Conservation (phyloP, 164 flowering plant species). For the Paratinospora sagittata region DNA sequence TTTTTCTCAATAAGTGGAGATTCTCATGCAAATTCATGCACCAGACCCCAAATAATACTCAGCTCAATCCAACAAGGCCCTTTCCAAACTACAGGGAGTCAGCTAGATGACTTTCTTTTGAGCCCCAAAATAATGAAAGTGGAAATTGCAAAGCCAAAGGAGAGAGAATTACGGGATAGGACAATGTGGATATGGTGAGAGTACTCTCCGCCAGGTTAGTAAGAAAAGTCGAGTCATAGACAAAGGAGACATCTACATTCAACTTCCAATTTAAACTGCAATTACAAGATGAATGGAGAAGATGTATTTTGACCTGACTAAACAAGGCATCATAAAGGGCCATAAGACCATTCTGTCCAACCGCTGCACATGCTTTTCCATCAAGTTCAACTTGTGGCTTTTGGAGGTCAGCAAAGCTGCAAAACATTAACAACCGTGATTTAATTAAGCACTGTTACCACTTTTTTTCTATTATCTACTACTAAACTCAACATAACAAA, state of each 20-base stretch:
- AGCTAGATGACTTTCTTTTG: no score
- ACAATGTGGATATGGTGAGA: neutral
- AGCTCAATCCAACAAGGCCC: no score
- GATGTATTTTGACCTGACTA: conserved; percentile 53
- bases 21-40: no score
- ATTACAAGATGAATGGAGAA: neutral
- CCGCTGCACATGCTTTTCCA: conserved; percentile 99
- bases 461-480: neutral
- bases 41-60: no score
- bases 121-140: neutral
- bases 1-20: no score
- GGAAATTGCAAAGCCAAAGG: neutral
- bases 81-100: no score
- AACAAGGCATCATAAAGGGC: conserved; percentile 88
- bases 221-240: no score
- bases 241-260: no score
- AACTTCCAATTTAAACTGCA: no score
- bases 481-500: neutral
- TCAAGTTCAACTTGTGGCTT: conserved; percentile 92
- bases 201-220: no score
- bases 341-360: conserved; percentile 94
- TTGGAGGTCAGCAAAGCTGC: conserved; percentile 95
- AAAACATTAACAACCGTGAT: conserved; percentile 6
- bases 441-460: neutral
- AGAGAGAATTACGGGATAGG: neutral